Base-by-base conservation (phyloP, 257 asterid genomes). In the Solanum okadae region DNA sequence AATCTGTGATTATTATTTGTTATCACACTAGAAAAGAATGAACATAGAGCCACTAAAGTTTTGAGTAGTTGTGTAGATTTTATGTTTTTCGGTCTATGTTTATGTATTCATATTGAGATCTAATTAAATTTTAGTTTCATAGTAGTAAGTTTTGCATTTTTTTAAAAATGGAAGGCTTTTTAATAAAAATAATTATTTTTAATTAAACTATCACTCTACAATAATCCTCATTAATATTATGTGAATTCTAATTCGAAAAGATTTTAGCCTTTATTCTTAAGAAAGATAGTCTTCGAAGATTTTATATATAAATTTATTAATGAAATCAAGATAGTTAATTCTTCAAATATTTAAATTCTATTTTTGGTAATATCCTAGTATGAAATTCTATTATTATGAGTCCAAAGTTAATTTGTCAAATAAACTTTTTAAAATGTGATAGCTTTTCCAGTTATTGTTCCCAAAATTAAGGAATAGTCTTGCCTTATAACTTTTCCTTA, bases 391-490 rank as follows among this genome's bases (percentile, higher is more conserved):
- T 71, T 4, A 14, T 3, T 25, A 78, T 10, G 12, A 78, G 84
- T 78, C 84, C 35, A 77, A 78, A 42, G 37, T 78, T 78, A 79
- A 79, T 42, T 25, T 42, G 8, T 44, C 35, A 7, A 73, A 27
- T 6, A 27, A 56, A 12, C 10, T 16, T 22, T 27, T 86, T 46
- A 71, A 87, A 90, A 90, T 42, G 89, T 89, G 78, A 87, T 90
- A 46, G 83, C 88, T 89, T 90, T 90, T 91, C 91, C 79, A 13
- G 22, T n/a, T 85, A 29, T 71, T 82, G 87, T 89, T 91, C 89
- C 86, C 89, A 56, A 89, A 87, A 86, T 65, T 61, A 90, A 90
- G 92, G 76, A 20, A 71, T 46, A 44, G 67, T 59, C 72, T 71
- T 68, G 22, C 87, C 33, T 65, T 20, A 3, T 20, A 91, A 84